Evolutionary conservation across 2,329 filamentous ascomycete species (phyloP), one percentile per base, ranked within the genome.

Genomic region (Dothidotthia symphoricarpi): DNA sequence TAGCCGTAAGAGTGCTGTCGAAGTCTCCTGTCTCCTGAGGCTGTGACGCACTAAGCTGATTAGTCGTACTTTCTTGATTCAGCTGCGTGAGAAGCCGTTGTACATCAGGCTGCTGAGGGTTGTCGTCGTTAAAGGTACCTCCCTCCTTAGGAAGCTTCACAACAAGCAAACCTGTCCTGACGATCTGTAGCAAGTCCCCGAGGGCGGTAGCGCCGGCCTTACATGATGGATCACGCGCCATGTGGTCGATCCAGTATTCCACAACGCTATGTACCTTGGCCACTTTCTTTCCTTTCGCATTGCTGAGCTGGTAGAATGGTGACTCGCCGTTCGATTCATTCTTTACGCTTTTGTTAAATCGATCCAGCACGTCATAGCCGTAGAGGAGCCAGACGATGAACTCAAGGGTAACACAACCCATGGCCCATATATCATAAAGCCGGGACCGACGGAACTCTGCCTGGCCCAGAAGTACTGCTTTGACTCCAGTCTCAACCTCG

Each of bases 361-460:
- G 5, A 4, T 28, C 27, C 1, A 47, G 35, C 6, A 13, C 41
- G 1, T 42, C n/a, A 0, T 15, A 1, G 2, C 56, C 56, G 14
- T 55, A 45, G 1, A 57, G 13, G 1, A 58, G 34, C 51, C 56
- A 59, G 0, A 58, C 39, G 10, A 49, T 36, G 19, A 54, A 42
- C 22, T 59, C 56, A 0, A 58, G 26, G 3, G 39, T 47, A 9
- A 59, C 48, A 31, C 56, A 58, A 3, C 56, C 56, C 36, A 58
- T 51, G 0, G 49, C 32, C 55, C 56, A 59, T 11, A 57, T 39
- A 11, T 61, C 56, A 17, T 51, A 55, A 0, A 53, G 34, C 0
- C 56, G 53, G 17, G 51, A 58, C 1, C 44, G 40, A 7, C 32
- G 29, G 6, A 34, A 40, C 0, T 12, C 26, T 3, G 29, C 6